phyloP scores from a whole-genome alignment of 78 protist species.

The Paulinella micropora region DNA sequence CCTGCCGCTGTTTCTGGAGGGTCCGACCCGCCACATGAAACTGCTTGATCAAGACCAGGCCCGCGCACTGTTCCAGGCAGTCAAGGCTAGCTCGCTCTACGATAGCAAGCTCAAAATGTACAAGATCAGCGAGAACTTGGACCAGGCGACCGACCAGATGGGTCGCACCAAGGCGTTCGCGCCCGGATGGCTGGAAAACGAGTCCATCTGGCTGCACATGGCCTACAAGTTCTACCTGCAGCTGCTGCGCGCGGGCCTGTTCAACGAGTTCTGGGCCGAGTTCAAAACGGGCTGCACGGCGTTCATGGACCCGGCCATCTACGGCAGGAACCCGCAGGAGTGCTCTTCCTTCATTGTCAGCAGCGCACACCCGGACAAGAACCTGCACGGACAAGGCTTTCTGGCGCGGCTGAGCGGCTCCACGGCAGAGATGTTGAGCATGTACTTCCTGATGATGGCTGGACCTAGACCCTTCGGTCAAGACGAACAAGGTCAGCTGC shows the following conservation, averaged over 20 bases:
- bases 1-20: neutral
- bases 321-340: neutral
- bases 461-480: neutral
- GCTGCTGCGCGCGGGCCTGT: neutral
- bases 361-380: neutral
- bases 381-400: neutral
- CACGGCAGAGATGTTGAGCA: neutral
- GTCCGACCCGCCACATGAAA: neutral
- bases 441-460: neutral
- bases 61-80: neutral
- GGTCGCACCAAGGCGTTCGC: neutral
- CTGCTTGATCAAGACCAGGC: neutral
- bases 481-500: neutral
- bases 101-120: neutral
- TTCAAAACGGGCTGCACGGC: neutral
- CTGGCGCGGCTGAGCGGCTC: neutral
- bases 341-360: neutral
- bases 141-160: neutral
- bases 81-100: neutral
- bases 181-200: neutral
- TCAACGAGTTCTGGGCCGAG: neutral
- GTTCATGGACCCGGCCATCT: neutral
- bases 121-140: neutral
- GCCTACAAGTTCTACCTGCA: neutral
- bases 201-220: neutral